Percentiles rank a stretch among this genome's conserved stretches.
These are phyloP conservation scores for Amanita jacksonii DNA, from an alignment of 768 basidiomycete species.

Conservation along the genomic window DNA sequence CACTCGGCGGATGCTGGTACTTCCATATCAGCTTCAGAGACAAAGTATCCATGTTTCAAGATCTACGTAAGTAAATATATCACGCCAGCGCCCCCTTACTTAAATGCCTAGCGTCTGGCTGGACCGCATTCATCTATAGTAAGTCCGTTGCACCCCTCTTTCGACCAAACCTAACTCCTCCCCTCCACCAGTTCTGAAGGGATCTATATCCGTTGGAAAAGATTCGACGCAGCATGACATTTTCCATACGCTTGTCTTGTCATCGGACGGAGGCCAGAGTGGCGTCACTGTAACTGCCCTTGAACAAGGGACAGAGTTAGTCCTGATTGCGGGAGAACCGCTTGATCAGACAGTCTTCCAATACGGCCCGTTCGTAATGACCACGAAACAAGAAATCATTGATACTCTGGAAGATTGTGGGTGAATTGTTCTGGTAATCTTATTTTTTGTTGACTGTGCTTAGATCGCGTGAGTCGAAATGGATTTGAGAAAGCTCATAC, in stretches of 20 bases:
- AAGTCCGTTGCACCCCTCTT: slow-evolving; percentile 16
- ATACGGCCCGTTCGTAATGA: slow-evolving; percentile 86
- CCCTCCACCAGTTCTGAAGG: slow-evolving; percentile 50
- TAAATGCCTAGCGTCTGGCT: slow-evolving; percentile 30
- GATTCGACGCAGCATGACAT: slow-evolving; percentile 35
- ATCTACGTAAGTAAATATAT: slow-evolving; percentile 50
- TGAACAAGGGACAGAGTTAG: slow-evolving; percentile 59
- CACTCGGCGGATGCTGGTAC: slow-evolving; percentile 91
- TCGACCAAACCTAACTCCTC: background rate
- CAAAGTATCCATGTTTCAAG: slow-evolving; percentile 66
- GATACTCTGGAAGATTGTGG: slow-evolving; percentile 76
- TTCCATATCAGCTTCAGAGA: slow-evolving; percentile 68
- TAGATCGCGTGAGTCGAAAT: slow-evolving; percentile 67
- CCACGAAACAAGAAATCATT: slow-evolving; percentile 67
- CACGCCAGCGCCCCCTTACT: background rate
- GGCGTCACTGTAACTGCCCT: slow-evolving; percentile 59
- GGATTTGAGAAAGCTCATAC: slow-evolving; percentile 86
- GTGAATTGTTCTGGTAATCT: slow-evolving; percentile 11
- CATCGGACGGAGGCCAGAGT: slow-evolving; percentile 43
- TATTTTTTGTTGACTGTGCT: slow-evolving; percentile 8
- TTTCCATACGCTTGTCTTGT: slow-evolving; percentile 82
- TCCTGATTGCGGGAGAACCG: slow-evolving; percentile 83
- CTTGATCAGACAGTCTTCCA: slow-evolving; percentile 84
- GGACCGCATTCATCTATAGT: slow-evolving; percentile 89
- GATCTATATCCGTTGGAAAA: slow-evolving; percentile 50